Percentiles rank a stretch among this genome's conserved stretches.
Evolutionary conservation across 2,329 filamentous ascomycete genomes (phyloP).

Genomic region (Verticillium tricorpus): DNA sequence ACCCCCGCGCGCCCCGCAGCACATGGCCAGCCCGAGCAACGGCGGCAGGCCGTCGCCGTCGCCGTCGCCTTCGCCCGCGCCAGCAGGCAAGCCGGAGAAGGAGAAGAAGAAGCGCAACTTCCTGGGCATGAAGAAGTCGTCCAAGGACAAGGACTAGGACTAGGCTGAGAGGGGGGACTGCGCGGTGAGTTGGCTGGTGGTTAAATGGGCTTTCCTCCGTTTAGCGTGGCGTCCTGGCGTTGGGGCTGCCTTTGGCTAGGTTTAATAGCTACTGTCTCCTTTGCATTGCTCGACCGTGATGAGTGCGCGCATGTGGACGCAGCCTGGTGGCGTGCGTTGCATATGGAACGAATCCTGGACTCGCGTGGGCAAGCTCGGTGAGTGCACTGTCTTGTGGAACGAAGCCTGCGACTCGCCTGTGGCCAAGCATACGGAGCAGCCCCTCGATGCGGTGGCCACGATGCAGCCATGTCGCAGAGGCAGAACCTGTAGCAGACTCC

Average conservation of each 20-base stretch:
- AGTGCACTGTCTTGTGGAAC: too few species aligned
- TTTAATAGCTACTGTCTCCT: background rate
- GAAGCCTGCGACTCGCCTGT: too few species aligned
- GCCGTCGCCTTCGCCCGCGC: constrained; percentile 17
- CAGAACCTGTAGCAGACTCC: too few species aligned
- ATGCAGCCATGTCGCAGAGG: too few species aligned
- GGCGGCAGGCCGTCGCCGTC: constrained; percentile 13
- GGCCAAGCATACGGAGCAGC: too few species aligned
- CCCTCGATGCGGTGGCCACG: too few species aligned
- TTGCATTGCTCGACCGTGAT: too few species aligned
- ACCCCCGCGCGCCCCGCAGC: constrained; percentile 19
- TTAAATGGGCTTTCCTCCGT: background rate
- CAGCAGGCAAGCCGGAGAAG: constrained; percentile 50
- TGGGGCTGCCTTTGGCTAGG: background rate
- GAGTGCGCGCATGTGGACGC: too few species aligned
- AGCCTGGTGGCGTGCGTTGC: too few species aligned
- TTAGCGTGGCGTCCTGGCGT: constrained; percentile 1
- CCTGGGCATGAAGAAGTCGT: constrained; percentile 53
- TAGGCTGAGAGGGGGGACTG: background rate
- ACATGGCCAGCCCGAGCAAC: constrained; percentile 8
- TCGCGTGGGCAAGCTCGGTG: too few species aligned
- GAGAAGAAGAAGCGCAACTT: constrained; percentile 60
- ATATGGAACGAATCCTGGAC: too few species aligned
- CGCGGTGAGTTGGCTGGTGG: background rate
- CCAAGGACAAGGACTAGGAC: constrained; percentile 11